phyloP scores from a whole-genome alignment of 768 basidiomycete species.

The Amanita polypyramis region DNA sequence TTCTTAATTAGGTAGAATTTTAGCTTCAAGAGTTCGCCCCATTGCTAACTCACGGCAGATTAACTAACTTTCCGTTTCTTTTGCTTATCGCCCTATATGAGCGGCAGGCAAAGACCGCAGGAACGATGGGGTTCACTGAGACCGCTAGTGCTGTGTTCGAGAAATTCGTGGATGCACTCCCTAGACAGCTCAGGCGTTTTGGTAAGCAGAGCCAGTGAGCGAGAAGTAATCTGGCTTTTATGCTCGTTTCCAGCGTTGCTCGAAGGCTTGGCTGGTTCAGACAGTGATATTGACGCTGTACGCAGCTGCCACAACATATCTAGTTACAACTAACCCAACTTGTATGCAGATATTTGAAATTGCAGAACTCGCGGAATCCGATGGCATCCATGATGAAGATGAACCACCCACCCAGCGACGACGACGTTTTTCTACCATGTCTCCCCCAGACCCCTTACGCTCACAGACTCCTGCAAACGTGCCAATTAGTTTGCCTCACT shows the following conservation, averaged over 20 bases:
- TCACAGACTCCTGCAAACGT: not conserved
- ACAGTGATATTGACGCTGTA: slow-evolving; percentile 70
- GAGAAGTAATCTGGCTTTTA: not conserved
- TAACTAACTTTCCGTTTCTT: slow-evolving; percentile 80
- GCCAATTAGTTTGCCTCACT: not conserved
- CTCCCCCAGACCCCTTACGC: slow-evolving; percentile 12
- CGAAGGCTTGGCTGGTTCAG: slow-evolving; percentile 67
- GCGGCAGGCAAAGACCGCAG: slow-evolving; percentile 64
- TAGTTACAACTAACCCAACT: not conserved
- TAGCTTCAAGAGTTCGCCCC: not conserved
- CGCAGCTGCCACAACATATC: not conserved
- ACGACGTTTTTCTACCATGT: slow-evolving; percentile 13
- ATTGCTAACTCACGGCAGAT: slow-evolving; percentile 23
- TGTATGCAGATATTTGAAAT: slow-evolving; percentile 65
- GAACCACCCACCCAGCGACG: slow-evolving; percentile 6
- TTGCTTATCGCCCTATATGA: slow-evolving; percentile 78
- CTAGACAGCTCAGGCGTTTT: slow-evolving; percentile 62
- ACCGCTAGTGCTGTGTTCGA: slow-evolving; percentile 61
- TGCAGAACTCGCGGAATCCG: slow-evolving; percentile 29
- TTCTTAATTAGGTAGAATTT: slow-evolving; percentile 64
- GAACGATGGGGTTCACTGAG: slow-evolving; percentile 60
- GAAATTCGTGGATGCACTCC: slow-evolving; percentile 61
- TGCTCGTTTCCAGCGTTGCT: slow-evolving; percentile 46
- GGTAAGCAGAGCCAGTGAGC: slow-evolving; percentile 35
- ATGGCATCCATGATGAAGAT: not conserved